Evolutionary conservation across 1,139 yeast genomes (phyloP), one percentile per base, ranked within the genome.

Genomic region (Blastobotrys apis): DNA sequence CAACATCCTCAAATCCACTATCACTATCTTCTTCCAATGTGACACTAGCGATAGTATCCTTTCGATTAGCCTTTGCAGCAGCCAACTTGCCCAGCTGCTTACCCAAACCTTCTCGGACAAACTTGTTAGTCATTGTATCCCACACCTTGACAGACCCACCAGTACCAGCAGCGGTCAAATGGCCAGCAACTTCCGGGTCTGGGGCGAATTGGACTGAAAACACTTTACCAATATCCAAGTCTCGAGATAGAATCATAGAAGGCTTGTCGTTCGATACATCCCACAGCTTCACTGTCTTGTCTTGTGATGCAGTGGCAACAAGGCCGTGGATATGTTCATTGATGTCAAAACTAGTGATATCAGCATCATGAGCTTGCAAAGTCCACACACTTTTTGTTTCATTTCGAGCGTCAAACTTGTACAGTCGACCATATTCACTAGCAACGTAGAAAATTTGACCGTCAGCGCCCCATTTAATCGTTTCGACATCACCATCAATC

Each of bases 291-390:
- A 88, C 79, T 10, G 71, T 68, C 65, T 85, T 86, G 61, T 94
- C 98, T 5, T 30, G 29, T 9, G 97, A 95, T 47, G 94, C 81
- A 3, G 97, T 87, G 23, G 81, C 79, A 63, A 92, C 67, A 73
- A 85, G 71, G 15, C 94, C 94, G 22, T 83, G 82, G 39, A 87
- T 66, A 60, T 72, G 75, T 27, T 65, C 62, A 65, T 86, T 88
- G 37, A 82, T 75, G 56, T 82, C 84, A 56, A 94, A 75, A 2
- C 94, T 75, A 9, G 97, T 83, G 49, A 92, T 83, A 48, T 95
- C 97, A 3, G 94, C 79, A 66, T 92, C 97, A 64, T 92, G 98
- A 1, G 98, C 98, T 67, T 94, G 96, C 58, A 92, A 74, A 4
- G 95, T 86, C 99, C 99, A 92, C 32, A 92, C 60, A 21, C 96